Base-by-base conservation (phyloP, 331 rosid species). In the Acacia pycnantha region DNA sequence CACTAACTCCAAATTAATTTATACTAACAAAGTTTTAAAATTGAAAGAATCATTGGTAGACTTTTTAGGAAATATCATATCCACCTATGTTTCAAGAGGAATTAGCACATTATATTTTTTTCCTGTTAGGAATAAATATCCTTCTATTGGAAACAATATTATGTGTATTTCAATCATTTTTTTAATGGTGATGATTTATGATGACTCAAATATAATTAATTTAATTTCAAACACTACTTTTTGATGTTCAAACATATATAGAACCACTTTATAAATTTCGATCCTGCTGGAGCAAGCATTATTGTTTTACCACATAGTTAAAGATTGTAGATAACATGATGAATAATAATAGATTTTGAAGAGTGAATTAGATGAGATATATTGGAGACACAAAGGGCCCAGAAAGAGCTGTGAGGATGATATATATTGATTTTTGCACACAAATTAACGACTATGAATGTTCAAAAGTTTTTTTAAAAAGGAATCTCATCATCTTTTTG, bases 311-410 rank as follows among this genome's bases (percentile, higher is more conserved):
- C 10, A 5, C 29, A n/a, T 41, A 43, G 11, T 41, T 31, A 14
- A 5, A 82, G 40, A 77, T 56, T 54, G 70, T 47, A 37, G 77
- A 16, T 77, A 71, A 21, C 44, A 59, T 27, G 66, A 59, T 21
- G 27, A 21, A 19, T 9, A 58, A n/a, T 58, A 59, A 14, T 70
- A 43, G 8, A 18, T 41, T 48, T 51, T 31, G 67, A 86, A 73
- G 59, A 73, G 67, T 4, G 72, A 56, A 77, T 68, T 33, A 18
- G 24, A 24, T 10, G 18, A 35, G 24, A 24, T 24, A 24, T 12
- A 33, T 33, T 27, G 82, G 74, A 81, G 87, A 87, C 88, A 87
- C 72, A 70, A 46, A 70, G 80, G 84, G 73, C 83, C 88, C 78
- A 77, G 54, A 65, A 11, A 43, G 75, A 61, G 58, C 74, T 70